Base-by-base conservation (phyloP, 2,329 filamentous ascomycete species). In the Xylariaceae sp. region DNA sequence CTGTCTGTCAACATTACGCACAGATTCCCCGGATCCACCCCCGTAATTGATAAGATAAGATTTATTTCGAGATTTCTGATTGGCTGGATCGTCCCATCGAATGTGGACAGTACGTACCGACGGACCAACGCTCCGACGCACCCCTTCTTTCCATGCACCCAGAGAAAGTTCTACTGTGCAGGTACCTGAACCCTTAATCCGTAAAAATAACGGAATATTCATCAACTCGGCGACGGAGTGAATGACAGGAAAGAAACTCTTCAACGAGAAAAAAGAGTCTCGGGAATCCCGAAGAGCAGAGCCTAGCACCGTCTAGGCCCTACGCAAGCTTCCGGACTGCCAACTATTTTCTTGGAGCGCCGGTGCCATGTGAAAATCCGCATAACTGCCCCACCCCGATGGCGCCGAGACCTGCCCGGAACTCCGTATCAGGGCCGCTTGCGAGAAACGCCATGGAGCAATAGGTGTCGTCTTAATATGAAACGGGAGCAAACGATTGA, bases 371-470 rank as follows among this genome's bases (percentile, higher is more conserved):
- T 7, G 17, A 56, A 58, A 61, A 54, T 61, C 58, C 58, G 58
- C 58, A 60, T 39, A 47, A 23, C 7, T 7, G 61, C 58, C 57
- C 61, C 61, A 61, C 61, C 56, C 39, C 58, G 61, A 55, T 23
- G 45, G 30, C 18, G 58, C 61, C 58, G 60, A 62, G 58, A 56
- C 47, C 35, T 6, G 10, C 47, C 23, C 47, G n/a, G 23, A 62
- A 56, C 50, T 62, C 61, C 61, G 61, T 53, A 30, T 13, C 42
- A 45, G 13, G 42, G 13, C 13, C 42, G 10, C 13, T n/a, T 45
- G 37, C 42, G n/a, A 45, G 13, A n/a, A 30, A 13, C 42, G 42
- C 37, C 37, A 42, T 42, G 8, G 9, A 42, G 37, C 11, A 42
- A 42, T 42, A 42, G 37, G 11, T 42, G 11, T 42, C 37, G 8